Conservation (phyloP, 371 early-diverging fungal species). For the Haplosporangium sp. region DNA sequence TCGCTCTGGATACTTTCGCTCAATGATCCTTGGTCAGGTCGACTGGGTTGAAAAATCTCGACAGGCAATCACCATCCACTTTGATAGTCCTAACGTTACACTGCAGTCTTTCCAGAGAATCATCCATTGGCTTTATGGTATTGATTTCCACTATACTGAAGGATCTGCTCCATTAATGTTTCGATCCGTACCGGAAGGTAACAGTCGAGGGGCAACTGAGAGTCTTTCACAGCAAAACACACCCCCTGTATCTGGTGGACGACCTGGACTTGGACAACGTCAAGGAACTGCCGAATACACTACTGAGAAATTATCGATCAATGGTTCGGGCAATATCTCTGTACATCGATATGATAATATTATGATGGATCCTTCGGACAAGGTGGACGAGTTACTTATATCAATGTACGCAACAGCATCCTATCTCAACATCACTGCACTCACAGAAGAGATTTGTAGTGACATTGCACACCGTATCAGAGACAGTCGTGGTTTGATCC, state of each 20-base stretch:
- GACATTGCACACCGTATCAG: constrained; percentile 47
- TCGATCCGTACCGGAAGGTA: background rate
- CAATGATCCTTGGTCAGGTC: constrained; percentile 46
- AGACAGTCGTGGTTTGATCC: constrained; percentile 44
- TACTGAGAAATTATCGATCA: constrained; percentile 5
- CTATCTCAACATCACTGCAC: constrained; percentile 44
- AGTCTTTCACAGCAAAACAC: background rate
- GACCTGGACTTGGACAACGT: constrained; percentile 26
- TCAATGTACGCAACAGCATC: constrained; percentile 54
- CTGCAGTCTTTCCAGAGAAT: constrained; percentile 45
- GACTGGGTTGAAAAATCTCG: constrained; percentile 54
- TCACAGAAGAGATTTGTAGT: constrained; percentile 50
- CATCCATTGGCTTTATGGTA: constrained; percentile 55
- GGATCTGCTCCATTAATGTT: constrained; percentile 34
- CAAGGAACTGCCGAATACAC: background rate
- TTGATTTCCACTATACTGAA: constrained; percentile 46
- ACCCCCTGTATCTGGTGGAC: background rate
- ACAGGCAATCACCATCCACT: constrained; percentile 35
- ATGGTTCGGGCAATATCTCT: background rate
- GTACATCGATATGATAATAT: constrained; percentile 29
- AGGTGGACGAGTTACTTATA: constrained; percentile 48
- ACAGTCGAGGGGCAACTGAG: background rate
- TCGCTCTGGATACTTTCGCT: constrained; percentile 51
- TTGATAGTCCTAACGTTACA: constrained; percentile 46
- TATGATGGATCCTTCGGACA: constrained; percentile 46